Evolutionary conservation across 2,329 filamentous ascomycete species (phyloP), one percentile per base, ranked within the genome.

Genomic region (Penicillium expansum): DNA sequence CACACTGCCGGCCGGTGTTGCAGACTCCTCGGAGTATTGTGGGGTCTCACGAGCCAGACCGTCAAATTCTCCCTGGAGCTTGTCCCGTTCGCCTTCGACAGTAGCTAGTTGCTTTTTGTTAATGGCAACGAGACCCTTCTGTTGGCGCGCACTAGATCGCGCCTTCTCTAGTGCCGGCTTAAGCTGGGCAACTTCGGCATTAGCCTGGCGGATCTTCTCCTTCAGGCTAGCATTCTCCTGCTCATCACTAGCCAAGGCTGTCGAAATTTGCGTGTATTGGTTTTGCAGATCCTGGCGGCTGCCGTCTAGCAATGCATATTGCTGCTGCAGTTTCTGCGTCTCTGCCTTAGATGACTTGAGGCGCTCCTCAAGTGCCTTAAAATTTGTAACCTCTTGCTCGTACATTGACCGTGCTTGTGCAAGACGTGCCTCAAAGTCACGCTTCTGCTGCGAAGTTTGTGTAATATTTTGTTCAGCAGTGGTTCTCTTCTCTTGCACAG

Each of bases 81-180:
- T 93, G 59, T 97, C 93, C 32, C 90, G 85, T 73, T 97, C 93
- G 47, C 84, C 85, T 74, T 99, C 94, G 56, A 89, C 91, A 0
- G 92, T 97, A 35, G 88, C 85, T 58, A 97, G 80, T 76, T 99
- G 94, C 79, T 99, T 99, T 82, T 95, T 97, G 78, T 97, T 97
- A 77, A 99, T 99, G 42, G 94, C 92, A 30, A 96, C 93, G 63
- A 97, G 82, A 18, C 94, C 94, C 78, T 96, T 97, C 71, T 97
- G 92, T 74, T 97, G 94, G 41, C 94, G 87, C 27, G 92, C 92
- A 66, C 97, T 92, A 13, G 89, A 91, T 72, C 90, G 92, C 67
- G 96, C 82, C 79, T 97, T 97, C 73, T 99, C 94, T 51, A 99
- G 86, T 64, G 93, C 88, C 32, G 92, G 92, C 74, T 92, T 95